Base-by-base conservation (phyloP, 2,329 filamentous ascomycete genomes). In the Rachicladosporium sp. region DNA sequence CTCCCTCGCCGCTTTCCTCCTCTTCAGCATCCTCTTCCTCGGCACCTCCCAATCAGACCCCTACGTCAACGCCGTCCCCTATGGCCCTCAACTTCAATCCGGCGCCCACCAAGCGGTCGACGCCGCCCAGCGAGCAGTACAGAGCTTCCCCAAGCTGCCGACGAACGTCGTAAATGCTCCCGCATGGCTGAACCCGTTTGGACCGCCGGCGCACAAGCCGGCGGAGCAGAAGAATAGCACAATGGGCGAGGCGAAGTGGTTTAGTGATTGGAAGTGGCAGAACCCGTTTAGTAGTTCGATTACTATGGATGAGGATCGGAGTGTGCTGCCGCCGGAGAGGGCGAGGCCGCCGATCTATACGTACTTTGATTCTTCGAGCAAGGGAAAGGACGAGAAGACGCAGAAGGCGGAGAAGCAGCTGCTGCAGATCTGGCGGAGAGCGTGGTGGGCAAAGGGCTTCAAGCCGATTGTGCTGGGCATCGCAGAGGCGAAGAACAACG, bases 381-480 rank as follows among this genome's bases (percentile, higher is more conserved):
- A 70, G 51, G 41, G 47, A 15, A 80, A 80, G 59, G 73, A 81
- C 23, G 69, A 73, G 36, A 72, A 73, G 11, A 71, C 74, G 37
- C 74, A 74, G 50, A 74, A 82, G 43, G 82, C 84, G 3, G 84
- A 95, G 57, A 80, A 80, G 54, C 74, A 80, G 43, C 65, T 96
- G 43, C 70, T 96, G 36, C 66, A 93, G 42, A 81, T 83, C 38
- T 96, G 91, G 91, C 75, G 88, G 44, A 75, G 86, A 35, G 88
- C 89, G 2, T 96, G 89, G 87, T 96, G 86, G 84, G 86, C 88
- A 0, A 78, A 93, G 53, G 91, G 89, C 8, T 95, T 96, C 64
- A 78, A 72, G 46, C 89, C 91, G 0, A 70, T 91, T 6, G 82
- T 96, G 31, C 63, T 96, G 41, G 80, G 82, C 37, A 73, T 77